phyloP scores from a whole-genome alignment of 2,329 filamentous ascomycete genomes.

The Tolypocladium endophyticum region DNA sequence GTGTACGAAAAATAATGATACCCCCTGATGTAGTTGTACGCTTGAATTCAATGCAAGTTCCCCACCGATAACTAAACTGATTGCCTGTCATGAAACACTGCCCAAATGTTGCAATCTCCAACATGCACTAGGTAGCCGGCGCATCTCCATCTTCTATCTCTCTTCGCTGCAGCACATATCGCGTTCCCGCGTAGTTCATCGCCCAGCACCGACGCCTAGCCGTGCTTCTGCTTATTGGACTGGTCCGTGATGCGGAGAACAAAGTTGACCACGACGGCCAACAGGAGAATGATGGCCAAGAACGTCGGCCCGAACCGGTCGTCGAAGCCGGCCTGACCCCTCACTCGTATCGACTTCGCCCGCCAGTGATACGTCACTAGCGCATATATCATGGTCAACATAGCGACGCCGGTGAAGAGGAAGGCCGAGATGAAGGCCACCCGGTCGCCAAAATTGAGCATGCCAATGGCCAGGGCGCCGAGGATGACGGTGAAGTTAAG shows the following conservation, averaged over 20 bases:
- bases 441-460: conserved; percentile 95
- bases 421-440: conserved; percentile 90
- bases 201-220: conserved; percentile 1
- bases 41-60: background rate
- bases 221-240: conserved; percentile 26
- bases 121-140: background rate
- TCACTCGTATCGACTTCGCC: conserved; percentile 79
- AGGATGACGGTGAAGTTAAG: conserved; percentile 99
- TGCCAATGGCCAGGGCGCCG: conserved; percentile 88
- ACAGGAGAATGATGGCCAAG: conserved; percentile 72
- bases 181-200: background rate
- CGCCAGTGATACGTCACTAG: conserved; percentile 95
- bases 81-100: background rate
- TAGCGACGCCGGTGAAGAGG: conserved; percentile 87
- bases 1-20: background rate
- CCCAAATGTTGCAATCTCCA: background rate
- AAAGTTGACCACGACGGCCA: conserved; percentile 94
- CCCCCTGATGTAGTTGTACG: background rate
- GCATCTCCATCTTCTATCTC: background rate
- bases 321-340: conserved; percentile 92
- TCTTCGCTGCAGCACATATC: background rate
- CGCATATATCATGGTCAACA: conserved; percentile 92
- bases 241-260: conserved; percentile 57
- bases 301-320: conserved; percentile 91
- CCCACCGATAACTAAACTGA: background rate